Evolutionary conservation across 202 grass and related monocot species (phyloP).

Genomic region (Dendrocalamus latiflorus): DNA sequence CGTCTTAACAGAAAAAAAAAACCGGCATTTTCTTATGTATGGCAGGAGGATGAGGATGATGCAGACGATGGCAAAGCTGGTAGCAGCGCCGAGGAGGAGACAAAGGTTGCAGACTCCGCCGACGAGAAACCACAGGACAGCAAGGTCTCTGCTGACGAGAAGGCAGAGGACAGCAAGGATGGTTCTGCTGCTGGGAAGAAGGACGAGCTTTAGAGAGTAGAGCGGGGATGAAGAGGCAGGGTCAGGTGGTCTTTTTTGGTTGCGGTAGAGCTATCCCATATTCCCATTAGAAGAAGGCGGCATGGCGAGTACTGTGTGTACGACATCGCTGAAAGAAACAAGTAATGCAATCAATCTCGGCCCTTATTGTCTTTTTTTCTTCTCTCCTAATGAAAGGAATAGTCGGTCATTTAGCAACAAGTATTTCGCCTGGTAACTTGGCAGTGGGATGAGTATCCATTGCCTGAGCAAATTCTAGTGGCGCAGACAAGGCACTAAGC

Average conservation of each 20-base stretch:
- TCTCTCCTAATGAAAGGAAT: background rate
- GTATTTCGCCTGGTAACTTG: background rate
- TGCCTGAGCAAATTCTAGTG: background rate
- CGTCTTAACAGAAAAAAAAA: background rate
- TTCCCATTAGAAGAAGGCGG: background rate
- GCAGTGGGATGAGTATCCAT: background rate
- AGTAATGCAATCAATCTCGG: too few species aligned
- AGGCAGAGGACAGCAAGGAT: conserved; percentile 24
- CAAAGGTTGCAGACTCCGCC: background rate
- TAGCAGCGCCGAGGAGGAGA: background rate
- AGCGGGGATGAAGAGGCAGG: too few species aligned
- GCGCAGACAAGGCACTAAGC: background rate
- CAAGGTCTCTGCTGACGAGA: conserved; percentile 5
- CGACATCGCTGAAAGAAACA: background rate
- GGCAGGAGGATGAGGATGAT: conserved; percentile 32
- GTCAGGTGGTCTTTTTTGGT: too few species aligned
- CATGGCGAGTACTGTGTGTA: background rate
- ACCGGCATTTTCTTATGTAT: background rate
- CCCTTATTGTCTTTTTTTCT: too few species aligned
- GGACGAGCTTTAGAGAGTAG: conserved; percentile 23
- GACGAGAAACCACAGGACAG: background rate
- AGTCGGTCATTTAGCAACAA: background rate
- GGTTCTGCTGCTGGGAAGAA: background rate
- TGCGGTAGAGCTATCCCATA: background rate
- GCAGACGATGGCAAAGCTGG: conserved; percentile 3